Percentiles rank a stretch among this genome's conserved stretches.
Conservation (phyloP, 2,329 filamentous ascomycete genomes). For the Alternaria gaisen region DNA sequence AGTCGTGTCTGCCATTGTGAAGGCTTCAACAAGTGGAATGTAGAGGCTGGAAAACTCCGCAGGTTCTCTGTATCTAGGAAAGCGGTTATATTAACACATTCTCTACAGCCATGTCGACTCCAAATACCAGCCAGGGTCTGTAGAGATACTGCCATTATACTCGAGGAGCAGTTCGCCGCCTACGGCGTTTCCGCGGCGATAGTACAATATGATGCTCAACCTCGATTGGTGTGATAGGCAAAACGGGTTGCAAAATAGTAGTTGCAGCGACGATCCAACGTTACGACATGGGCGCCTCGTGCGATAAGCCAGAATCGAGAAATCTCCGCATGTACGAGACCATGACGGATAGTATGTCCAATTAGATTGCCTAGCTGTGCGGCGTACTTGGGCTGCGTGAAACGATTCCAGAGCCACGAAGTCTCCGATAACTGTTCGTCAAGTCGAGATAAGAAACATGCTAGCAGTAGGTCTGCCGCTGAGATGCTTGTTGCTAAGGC, state of each 20-base stretch:
- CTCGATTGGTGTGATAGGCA: constrained; percentile 11
- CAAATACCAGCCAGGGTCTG: constrained; percentile 1
- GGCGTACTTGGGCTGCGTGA: not conserved
- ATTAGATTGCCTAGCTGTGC: not conserved
- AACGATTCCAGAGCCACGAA: not conserved
- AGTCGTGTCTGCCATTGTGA: constrained; percentile 29
- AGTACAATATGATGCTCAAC: not conserved
- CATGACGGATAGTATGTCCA: not conserved
- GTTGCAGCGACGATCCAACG: constrained; percentile 6
- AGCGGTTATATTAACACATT: not conserved
- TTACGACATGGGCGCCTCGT: constrained; percentile 2
- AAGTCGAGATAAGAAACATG: constrained; percentile 2
- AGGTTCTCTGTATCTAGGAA: not conserved
- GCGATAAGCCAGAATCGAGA: constrained; percentile 11
- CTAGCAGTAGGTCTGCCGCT: not conserved
- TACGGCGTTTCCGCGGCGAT: constrained; percentile 15
- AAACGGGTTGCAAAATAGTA: constrained; percentile 1
- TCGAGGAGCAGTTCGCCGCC: constrained; percentile 3
- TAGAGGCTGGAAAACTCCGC: not conserved
- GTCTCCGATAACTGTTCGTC: not conserved
- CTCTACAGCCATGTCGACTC: not conserved
- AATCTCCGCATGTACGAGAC: not conserved
- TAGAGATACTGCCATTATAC: constrained; percentile 1
- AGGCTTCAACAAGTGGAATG: not conserved
- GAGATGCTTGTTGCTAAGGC: constrained; percentile 11